phyloP scores from a whole-genome alignment of 208 protist genomes.

The Leishmania turanica region DNA sequence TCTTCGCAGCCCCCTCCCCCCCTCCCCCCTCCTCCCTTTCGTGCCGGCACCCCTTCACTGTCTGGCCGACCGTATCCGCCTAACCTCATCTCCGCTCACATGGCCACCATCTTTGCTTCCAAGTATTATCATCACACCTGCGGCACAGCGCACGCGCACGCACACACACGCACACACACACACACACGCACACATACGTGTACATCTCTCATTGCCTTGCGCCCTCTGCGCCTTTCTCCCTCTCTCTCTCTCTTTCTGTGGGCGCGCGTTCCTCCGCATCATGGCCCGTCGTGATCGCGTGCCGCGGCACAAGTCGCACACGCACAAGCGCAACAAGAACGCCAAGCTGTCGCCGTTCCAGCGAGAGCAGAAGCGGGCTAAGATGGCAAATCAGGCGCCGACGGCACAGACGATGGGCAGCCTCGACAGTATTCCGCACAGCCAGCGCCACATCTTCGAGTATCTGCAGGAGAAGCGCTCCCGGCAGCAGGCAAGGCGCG shows the following conservation, averaged over 20 bases:
- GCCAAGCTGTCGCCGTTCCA: slow-evolving; percentile 90
- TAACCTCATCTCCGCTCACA: background rate
- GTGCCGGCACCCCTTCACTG: too few relatives aligned
- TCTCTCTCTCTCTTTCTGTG: background rate
- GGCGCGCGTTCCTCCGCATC: background rate
- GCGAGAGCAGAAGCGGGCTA: slow-evolving; percentile 66
- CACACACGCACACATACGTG: background rate
- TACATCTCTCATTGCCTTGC: background rate
- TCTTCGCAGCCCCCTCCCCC: background rate
- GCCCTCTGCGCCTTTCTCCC: background rate
- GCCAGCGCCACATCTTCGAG: slow-evolving; percentile 60
- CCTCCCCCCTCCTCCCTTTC: background rate
- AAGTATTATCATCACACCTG: background rate
- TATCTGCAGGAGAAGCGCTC: slow-evolving; percentile 58
- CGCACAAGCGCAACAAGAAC: slow-evolving; percentile 77
- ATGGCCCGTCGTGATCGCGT: slow-evolving; percentile 84
- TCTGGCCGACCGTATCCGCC: background rate
- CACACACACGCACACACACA: background rate
- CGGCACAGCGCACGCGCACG: background rate
- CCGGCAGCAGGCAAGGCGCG: slow-evolving; percentile 35
- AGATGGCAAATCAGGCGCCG: slow-evolving; percentile 81
- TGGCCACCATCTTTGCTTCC: background rate
- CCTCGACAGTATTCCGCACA: slow-evolving; percentile 62
- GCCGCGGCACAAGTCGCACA: slow-evolving; percentile 74
- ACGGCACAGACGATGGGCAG: slow-evolving; percentile 38